Base-by-base conservation (phyloP, 2,329 filamentous ascomycete species). In the Leptosphaerulina australis region DNA sequence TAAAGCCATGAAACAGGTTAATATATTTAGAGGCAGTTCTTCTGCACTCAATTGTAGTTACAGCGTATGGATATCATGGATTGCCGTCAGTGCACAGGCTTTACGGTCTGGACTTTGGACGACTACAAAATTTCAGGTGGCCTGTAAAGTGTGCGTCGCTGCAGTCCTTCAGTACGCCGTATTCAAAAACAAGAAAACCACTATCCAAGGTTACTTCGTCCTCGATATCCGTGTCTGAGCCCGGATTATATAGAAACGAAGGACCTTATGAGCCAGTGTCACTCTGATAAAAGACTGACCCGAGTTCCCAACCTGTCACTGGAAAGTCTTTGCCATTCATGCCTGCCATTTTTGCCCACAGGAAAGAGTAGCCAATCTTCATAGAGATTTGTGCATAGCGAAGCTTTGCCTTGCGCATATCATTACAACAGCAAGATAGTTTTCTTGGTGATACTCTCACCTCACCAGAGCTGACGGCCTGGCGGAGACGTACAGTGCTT, bases 281-380 rank as follows among this genome's bases (percentile, higher is more conserved):
- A 7, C 31, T 38, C 10, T 37, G 24, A 7, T 40, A 41, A 2
- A 40, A 44, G 3, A 44, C 38, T 1, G 37, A 31, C n/a, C 51
- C 41, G 15, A 45, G 34, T 11, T 53, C 53, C 3, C 7, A 28
- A n/a, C 40, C 47, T 4, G n/a, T 17, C 2, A 17, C 17, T 1
- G 39, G 40, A 10, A 44, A 35, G 12, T 17, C 14, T 21, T 40
- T 34, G 3, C 31, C 15, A n/a, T 24, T 21, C 14, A 40, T 49
- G 7, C 22, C 37, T 11, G 47, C 55, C 25, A 55, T 55, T 12
- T 12, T 4, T 21, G 24, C 10, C 50, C 41, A 10, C 54, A 36
- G 1, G 54, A 56, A n/a, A 33, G 18, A 2, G 20, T 24, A 17
- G 33, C 25, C 6, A 6, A 6, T n/a, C 43, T 39, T 34, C 44